Conservation (phyloP, 208 protist genomes). For the Trypanosoma congolense region DNA sequence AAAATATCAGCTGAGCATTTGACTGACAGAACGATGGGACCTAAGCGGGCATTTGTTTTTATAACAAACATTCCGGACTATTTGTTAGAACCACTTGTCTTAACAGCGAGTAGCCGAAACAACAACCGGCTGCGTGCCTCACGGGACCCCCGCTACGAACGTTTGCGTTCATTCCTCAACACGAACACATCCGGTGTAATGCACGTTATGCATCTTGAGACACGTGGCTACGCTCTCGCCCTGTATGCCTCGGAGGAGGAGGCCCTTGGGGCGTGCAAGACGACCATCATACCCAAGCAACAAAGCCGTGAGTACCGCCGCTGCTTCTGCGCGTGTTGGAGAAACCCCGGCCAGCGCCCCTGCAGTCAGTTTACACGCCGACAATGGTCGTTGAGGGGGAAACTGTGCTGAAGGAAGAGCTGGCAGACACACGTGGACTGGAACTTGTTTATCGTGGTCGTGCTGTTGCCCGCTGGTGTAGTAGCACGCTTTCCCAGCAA, state of each 20-base stretch:
- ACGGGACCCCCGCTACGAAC: slow-evolving; percentile 81
- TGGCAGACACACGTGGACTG: slow-evolving; percentile 67
- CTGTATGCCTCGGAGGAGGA: slow-evolving; percentile 82
- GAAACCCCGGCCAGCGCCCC: slow-evolving; percentile 53
- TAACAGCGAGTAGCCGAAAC: background rate
- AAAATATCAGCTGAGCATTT: slow-evolving; percentile 8
- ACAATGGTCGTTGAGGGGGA: slow-evolving; percentile 61
- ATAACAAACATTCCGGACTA: slow-evolving; percentile 76
- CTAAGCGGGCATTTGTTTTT: slow-evolving; percentile 81
- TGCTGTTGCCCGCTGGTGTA: slow-evolving; percentile 66
- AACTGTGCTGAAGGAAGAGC: slow-evolving; percentile 50
- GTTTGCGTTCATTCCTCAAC: slow-evolving; percentile 62
- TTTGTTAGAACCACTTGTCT: slow-evolving; percentile 48
- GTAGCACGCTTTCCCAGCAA: slow-evolving; percentile 38
- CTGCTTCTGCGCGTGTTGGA: slow-evolving; percentile 73
- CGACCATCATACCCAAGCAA: slow-evolving; percentile 42
- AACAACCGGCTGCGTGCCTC: slow-evolving; percentile 15
- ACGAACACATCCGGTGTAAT: slow-evolving; percentile 81
- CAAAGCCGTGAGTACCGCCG: slow-evolving; percentile 29
- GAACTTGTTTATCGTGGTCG: slow-evolving; percentile 71
- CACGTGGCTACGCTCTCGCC: slow-evolving; percentile 60
- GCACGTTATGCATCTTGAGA: slow-evolving; percentile 83
- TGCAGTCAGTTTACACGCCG: slow-evolving; percentile 76
- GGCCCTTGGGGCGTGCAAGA: slow-evolving; percentile 76
- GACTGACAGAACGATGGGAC: slow-evolving; percentile 18